These are phyloP conservation scores for Diutina sp. DNA, from an alignment of 1,139 yeast genomes.

Conservation along the genomic window DNA sequence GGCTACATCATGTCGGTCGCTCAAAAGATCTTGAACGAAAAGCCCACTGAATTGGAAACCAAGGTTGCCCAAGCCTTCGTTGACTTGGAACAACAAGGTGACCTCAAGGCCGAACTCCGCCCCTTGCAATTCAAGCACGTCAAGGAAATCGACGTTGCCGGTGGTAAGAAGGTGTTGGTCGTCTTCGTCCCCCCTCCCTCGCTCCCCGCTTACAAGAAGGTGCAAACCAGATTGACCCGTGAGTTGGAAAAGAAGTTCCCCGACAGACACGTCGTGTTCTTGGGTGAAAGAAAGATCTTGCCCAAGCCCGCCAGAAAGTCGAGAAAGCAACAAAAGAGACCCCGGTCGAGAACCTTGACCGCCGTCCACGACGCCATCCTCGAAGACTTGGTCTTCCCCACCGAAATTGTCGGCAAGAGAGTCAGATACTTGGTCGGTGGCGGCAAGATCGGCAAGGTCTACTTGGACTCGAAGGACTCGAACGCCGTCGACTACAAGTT, in stretches of 20 bases:
- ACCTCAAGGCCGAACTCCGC: slow-evolving; percentile 96
- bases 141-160: slow-evolving; percentile 94
- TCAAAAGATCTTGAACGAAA: slow-evolving; percentile 83
- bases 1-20: slow-evolving; percentile 72
- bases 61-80: slow-evolving; percentile 98
- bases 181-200: slow-evolving; percentile 97
- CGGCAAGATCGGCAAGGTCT: slow-evolving; percentile 95
- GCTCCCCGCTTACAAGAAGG: slow-evolving; percentile 89
- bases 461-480: slow-evolving; percentile 96
- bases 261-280: slow-evolving; percentile 98
- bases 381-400: slow-evolving; percentile 99
- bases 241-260: slow-evolving; percentile 99
- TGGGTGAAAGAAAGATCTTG: slow-evolving; percentile 99
- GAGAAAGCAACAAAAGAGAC: slow-evolving; percentile 96
- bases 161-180: slow-evolving; percentile 98
- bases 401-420: slow-evolving; percentile 98
- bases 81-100: slow-evolving; percentile 89
- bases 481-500: slow-evolving; percentile 97
- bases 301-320: slow-evolving; percentile 91
- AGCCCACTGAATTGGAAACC: slow-evolving; percentile 97
- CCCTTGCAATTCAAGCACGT: slow-evolving; percentile 97
- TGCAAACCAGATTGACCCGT: slow-evolving; percentile 95
- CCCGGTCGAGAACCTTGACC: slow-evolving; percentile 98
- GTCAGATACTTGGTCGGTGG: slow-evolving; percentile 99
- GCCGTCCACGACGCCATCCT: slow-evolving; percentile 98